Percentiles rank a stretch among this genome's conserved stretches.
phyloP scores from a whole-genome alignment of 257 asterid genomes.

The Leptodermis oblonga region DNA sequence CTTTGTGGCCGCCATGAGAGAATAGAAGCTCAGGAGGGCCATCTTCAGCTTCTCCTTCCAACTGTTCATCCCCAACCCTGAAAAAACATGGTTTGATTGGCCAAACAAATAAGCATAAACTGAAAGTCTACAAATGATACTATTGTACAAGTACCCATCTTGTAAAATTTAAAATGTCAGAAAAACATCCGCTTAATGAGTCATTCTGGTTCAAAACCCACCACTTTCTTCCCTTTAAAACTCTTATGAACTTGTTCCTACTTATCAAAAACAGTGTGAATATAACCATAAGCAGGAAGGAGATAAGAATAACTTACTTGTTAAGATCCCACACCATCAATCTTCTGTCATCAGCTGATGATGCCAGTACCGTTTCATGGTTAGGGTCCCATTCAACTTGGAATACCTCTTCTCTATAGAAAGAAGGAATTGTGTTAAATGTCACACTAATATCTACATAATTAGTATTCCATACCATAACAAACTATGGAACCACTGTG shows the following conservation, averaged over 20 bases:
- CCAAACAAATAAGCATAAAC: neutral
- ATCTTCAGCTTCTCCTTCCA: slow-evolving; percentile 99
- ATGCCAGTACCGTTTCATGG: slow-evolving; percentile 89
- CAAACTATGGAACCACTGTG: neutral
- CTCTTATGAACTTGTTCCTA: neutral
- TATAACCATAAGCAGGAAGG: neutral
- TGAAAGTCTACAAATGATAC: neutral
- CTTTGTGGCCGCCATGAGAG: slow-evolving; percentile 96
- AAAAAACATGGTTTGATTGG: slow-evolving; percentile 1
- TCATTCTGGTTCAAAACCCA: neutral
- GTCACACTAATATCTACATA: neutral
- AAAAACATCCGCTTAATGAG: too few species aligned
- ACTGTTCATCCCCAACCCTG: slow-evolving; percentile 94
- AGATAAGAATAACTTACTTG: slow-evolving; percentile 43
- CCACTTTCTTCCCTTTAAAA: neutral
- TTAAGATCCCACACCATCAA: slow-evolving; percentile 94
- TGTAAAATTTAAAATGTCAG: neutral
- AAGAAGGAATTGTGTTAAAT: neutral
- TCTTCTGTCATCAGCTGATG: slow-evolving; percentile 91
- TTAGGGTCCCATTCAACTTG: slow-evolving; percentile 99
- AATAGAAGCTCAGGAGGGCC: slow-evolving; percentile 96
- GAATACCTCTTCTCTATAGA: slow-evolving; percentile 82
- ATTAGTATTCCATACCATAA: neutral
- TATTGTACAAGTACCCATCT: neutral
- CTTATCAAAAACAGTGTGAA: too few species aligned